A percentile compares a stretch with the other conserved stretches of the same genome.
phyloP scores from a whole-genome alignment of 2,329 filamentous ascomycete genomes.

The Phoma sp. region DNA sequence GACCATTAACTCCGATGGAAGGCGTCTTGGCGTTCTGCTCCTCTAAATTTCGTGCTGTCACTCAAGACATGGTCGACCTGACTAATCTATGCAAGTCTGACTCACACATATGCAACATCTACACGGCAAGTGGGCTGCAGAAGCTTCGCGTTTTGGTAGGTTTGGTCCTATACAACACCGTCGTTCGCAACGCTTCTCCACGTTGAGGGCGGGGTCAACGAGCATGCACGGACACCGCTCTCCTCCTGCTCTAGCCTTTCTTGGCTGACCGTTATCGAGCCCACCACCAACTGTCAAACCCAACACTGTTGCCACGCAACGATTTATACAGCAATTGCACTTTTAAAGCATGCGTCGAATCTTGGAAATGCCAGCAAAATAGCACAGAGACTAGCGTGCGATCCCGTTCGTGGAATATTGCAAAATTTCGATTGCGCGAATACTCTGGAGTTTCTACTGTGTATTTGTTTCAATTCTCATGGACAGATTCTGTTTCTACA shows the following conservation, averaged over 20 bases:
- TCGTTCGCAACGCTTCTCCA: neutral
- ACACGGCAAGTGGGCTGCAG: neutral
- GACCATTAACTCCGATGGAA: constrained; percentile 26
- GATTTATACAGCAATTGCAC: neutral
- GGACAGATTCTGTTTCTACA: neutral
- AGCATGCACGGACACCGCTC: constrained; percentile 9
- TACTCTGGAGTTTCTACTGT: no score
- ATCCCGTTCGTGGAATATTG: no score
- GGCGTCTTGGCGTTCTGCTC: constrained; percentile 7
- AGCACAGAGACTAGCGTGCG: no score
- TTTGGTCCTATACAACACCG: neutral
- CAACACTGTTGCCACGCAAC: neutral
- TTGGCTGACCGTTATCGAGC: neutral
- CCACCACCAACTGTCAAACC: neutral
- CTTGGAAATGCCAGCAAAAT: no score
- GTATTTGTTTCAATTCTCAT: neutral
- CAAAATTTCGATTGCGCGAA: no score
- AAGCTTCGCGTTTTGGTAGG: neutral
- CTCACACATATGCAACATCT: constrained; percentile 18
- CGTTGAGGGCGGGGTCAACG: constrained; percentile 1
- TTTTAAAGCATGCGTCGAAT: neutral
- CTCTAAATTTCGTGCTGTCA: constrained; percentile 14
- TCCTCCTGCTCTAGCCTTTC: constrained; percentile 4
- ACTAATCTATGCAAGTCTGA: constrained; percentile 24
- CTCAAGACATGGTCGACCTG: constrained; percentile 5